A percentile compares a stretch with the other conserved stretches of the same genome.
Evolutionary conservation across 495 filamentous ascomycete genomes (phyloP).

Genomic region (Penicillium bialowiezense): DNA sequence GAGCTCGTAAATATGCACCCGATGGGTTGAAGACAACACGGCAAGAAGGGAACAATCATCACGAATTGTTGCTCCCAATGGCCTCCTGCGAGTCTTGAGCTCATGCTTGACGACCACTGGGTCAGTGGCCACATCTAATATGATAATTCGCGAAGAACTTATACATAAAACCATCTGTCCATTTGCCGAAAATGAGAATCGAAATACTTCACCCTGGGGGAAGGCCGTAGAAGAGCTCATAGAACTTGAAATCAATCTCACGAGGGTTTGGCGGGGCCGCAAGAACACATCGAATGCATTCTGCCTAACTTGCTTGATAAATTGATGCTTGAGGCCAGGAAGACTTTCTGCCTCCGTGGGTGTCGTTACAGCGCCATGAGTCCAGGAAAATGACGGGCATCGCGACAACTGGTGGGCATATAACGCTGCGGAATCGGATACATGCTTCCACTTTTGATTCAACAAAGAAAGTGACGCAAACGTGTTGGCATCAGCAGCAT

Average conservation of each 20-base stretch:
- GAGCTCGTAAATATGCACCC: constrained; percentile 78
- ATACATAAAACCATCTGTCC: constrained; percentile 74
- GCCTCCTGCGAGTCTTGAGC: constrained; percentile 74
- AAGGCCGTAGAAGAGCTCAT: constrained; percentile 77
- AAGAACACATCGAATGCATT: constrained; percentile 80
- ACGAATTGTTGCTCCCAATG: constrained; percentile 72
- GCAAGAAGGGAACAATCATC: constrained; percentile 77
- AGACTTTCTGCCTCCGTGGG: constrained; percentile 53
- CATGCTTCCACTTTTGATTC: constrained; percentile 71
- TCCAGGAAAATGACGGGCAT: constrained; percentile 66
- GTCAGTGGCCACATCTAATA: constrained; percentile 62
- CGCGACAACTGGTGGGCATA: constrained; percentile 73
- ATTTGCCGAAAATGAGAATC: constrained; percentile 73
- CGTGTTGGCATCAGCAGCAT: constrained; percentile 67
- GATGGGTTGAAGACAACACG: constrained; percentile 75
- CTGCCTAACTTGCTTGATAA: constrained; percentile 67
- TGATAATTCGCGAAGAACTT: constrained; percentile 82
- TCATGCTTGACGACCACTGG: constrained; percentile 66
- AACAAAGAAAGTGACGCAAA: constrained; percentile 83
- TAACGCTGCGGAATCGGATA: constrained; percentile 67
- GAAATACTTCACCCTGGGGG: constrained; percentile 81
- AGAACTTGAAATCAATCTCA: constrained; percentile 78
- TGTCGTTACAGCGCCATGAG: constrained; percentile 42
- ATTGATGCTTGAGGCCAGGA: constrained; percentile 59
- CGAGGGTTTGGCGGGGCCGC: constrained; percentile 63